Evolutionary conservation across 2,329 filamentous ascomycete genomes (phyloP), one percentile per base, ranked within the genome.

Genomic region (Domatiomyces catenatus): DNA sequence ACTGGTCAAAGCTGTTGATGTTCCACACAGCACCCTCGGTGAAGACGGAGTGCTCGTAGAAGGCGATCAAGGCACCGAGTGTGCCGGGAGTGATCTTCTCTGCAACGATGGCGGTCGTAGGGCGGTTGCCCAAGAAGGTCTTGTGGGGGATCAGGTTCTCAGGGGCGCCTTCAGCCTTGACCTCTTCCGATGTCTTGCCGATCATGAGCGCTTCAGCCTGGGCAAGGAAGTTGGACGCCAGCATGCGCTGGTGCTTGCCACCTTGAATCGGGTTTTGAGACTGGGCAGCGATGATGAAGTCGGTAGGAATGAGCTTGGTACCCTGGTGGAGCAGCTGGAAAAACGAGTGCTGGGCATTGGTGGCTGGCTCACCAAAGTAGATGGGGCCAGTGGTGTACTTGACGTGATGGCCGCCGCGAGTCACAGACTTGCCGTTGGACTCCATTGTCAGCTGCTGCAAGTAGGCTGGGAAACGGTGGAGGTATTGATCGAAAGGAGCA

Each of bases 361-460:
- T 98, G 71, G 88, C 93, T 49, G 92, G 92, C 76, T 98, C 92
- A 65, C 92, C 92, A 66, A 98, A 98, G 56, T 98, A 75, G 66
- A 98, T 90, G 50, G 92, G 80, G 47, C 92, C 90, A 39, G 92
- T 98, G 52, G 89, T 95, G 75, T 98, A 98, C 74, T 94, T 94
- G 65, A 94, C 89, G 54, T 93, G 83, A 57, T 83, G 79, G 39
- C 88, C 83, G 52, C 80, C 83, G 63, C 92, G 86, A 55, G 90
- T 94, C 64, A 96, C 88, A 54, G 85, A 86, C 77, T 98, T 98
- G 66, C 92, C 92, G 70, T 98, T 98, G 55, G 90, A 96, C 76
- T 98, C 92, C 92, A 98, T 98, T 54, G 90, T 96, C 53, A 98
- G 77, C 73, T 98, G 92, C 74, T 98, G 92, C 50, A 98, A 84